phyloP scores from a whole-genome alignment of 1,139 yeast genomes.

The Blastobotrys raffinosifermentans region DNA sequence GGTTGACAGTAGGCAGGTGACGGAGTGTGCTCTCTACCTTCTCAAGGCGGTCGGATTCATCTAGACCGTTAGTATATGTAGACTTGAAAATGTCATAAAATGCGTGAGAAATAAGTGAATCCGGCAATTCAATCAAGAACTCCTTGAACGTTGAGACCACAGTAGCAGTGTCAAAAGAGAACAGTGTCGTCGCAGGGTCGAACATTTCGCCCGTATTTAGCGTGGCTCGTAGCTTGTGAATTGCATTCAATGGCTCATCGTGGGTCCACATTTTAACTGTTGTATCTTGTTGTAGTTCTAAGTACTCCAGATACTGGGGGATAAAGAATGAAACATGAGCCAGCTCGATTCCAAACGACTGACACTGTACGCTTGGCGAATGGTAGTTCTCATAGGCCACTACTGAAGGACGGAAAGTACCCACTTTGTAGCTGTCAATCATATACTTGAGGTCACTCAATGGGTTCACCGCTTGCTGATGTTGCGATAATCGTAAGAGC shows the following conservation, averaged over 20 bases:
- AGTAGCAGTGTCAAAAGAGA: conserved; percentile 43
- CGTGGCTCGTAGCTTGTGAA: conserved; percentile 57
- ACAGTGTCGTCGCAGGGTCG: conserved; percentile 23
- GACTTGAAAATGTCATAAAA: conserved; percentile 62
- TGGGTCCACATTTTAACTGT: conserved; percentile 21
- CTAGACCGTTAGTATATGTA: conserved; percentile 38
- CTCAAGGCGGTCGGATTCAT: conserved; percentile 12
- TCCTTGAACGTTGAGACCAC: conserved; percentile 65
- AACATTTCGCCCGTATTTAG: conserved; percentile 47
- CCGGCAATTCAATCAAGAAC: conserved; percentile 76
- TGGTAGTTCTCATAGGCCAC: conserved; percentile 66
- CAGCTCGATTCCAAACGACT: conserved; percentile 76
- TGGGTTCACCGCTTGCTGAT: conserved; percentile 60
- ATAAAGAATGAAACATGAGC: conserved; percentile 62
- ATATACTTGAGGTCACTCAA: conserved; percentile 53
- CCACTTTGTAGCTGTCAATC: conserved; percentile 59
- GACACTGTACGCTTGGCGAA: conserved; percentile 45
- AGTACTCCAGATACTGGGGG: conserved; percentile 55
- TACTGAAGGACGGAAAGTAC: conserved; percentile 65
- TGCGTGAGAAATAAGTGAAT: conserved; percentile 63
- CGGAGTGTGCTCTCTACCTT: conserved; percentile 19
- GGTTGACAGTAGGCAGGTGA: conserved; percentile 19
- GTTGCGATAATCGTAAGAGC: too few relatives aligned
- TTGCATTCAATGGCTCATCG: conserved; percentile 55
- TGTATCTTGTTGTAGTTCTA: conserved; percentile 61